phyloP scores from a whole-genome alignment of 148 eudicot genomes.

The Rhododendron simsii region DNA sequence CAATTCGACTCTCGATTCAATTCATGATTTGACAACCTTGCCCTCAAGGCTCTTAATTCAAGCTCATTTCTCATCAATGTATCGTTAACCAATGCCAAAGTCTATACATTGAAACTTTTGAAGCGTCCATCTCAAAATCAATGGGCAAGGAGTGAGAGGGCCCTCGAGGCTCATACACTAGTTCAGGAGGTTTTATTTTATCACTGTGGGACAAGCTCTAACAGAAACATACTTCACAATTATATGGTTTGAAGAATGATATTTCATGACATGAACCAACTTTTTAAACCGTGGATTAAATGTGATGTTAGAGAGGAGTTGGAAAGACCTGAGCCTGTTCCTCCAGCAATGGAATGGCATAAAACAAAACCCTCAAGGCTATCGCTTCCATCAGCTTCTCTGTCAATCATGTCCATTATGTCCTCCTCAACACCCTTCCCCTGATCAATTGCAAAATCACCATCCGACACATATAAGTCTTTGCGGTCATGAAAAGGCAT shows the following conservation, averaged over 20 bases:
- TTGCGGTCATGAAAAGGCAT: neutral
- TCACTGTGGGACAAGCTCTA: neutral
- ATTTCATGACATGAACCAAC: neutral
- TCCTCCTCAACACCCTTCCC: conserved; percentile 95
- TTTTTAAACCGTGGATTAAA: neutral
- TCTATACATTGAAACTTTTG: neutral
- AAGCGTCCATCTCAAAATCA: neutral
- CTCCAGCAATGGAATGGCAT: conserved; percentile 99
- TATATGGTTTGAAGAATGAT: neutral
- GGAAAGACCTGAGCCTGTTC: conserved; percentile 95
- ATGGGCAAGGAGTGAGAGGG: neutral
- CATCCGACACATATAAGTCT: neutral
- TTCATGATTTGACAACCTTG: too few species aligned
- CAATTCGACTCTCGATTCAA: too few species aligned
- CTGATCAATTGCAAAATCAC: conserved; percentile 29
- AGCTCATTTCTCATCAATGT: neutral
- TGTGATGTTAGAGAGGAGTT: neutral
- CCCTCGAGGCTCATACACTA: neutral
- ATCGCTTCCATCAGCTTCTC: conserved; percentile 99
- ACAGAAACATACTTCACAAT: neutral
- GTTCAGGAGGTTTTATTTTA: neutral
- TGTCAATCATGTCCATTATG: conserved; percentile 98
- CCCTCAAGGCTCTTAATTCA: neutral
- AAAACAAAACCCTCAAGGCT: conserved; percentile 99
- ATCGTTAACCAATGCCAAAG: neutral